phyloP scores from a whole-genome alignment of 1,284 basidiomycete genomes.

The Acaromyces ingoldii region DNA sequence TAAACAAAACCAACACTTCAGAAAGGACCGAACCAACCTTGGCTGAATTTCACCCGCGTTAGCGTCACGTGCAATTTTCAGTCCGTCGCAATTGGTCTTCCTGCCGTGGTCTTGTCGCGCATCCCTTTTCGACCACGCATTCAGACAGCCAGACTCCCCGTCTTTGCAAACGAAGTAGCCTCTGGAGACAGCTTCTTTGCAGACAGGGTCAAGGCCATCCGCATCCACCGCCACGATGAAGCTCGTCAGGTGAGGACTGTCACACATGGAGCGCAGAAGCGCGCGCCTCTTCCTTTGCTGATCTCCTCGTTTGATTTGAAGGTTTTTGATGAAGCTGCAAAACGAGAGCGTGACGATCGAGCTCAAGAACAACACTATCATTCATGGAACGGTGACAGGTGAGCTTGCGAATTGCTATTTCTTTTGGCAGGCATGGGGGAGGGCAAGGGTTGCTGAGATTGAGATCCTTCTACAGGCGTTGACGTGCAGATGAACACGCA shows the following conservation, averaged over 20 bases:
- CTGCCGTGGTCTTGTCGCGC: no score
- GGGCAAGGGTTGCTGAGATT: not conserved
- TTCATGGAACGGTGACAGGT: slow-evolving; percentile 97
- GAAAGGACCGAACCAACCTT: no score
- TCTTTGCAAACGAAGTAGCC: not conserved
- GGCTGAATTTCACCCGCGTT: no score
- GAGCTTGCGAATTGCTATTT: slow-evolving; percentile 30
- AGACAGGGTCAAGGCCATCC: slow-evolving; percentile 24
- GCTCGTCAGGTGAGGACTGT: slow-evolving; percentile 42
- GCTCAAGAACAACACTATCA: slow-evolving; percentile 92
- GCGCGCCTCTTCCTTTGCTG: not conserved
- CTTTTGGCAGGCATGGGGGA: not conserved
- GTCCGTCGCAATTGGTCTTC: no score
- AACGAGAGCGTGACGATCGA: slow-evolving; percentile 98
- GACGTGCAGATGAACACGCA: slow-evolving; percentile 78
- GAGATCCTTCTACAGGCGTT: slow-evolving; percentile 27
- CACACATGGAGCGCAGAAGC: not conserved
- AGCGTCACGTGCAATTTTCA: no score
- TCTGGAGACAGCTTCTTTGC: not conserved
- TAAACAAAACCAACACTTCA: no score
- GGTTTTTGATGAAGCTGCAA: slow-evolving; percentile 99
- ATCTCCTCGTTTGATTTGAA: slow-evolving; percentile 45
- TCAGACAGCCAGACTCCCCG: slow-evolving; percentile 21
- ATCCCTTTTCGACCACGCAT: no score
- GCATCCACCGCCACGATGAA: slow-evolving; percentile 34